These are phyloP conservation scores for Trichoderma parareesei DNA, from an alignment of 495 filamentous ascomycete species.

Conservation along the genomic window DNA sequence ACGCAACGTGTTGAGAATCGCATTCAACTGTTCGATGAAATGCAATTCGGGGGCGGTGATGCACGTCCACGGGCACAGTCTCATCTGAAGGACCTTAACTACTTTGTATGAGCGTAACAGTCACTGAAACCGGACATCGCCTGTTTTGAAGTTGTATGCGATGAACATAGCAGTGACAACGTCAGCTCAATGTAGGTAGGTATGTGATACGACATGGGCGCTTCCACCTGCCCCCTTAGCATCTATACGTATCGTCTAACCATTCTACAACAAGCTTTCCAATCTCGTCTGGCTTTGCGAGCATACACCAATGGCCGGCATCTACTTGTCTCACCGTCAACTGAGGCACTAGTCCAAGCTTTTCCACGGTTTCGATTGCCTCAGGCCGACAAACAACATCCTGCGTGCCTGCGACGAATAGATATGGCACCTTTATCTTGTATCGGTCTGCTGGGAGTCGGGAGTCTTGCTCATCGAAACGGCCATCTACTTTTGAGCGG, in stretches of 20 bases:
- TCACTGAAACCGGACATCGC: no score
- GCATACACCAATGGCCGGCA: background rate
- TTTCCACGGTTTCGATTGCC: background rate
- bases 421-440: background rate
- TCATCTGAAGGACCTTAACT: no score
- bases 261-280: background rate
- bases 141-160: no score
- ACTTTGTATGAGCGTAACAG: no score
- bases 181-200: no score
- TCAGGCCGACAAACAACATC: background rate
- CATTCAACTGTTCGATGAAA: no score
- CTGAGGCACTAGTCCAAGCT: background rate
- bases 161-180: no score
- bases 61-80: no score
- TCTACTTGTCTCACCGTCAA: background rate
- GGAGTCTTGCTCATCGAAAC: background rate
- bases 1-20: no score
- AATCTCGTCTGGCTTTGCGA: background rate
- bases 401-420: background rate
- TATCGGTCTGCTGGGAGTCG: background rate
- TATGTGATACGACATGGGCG: no score
- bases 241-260: background rate
- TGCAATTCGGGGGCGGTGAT: no score
- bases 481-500: background rate
- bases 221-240: no score